phyloP scores from a whole-genome alignment of 192 early-diverging fungal genomes.

The Coemansia interrupta region DNA sequence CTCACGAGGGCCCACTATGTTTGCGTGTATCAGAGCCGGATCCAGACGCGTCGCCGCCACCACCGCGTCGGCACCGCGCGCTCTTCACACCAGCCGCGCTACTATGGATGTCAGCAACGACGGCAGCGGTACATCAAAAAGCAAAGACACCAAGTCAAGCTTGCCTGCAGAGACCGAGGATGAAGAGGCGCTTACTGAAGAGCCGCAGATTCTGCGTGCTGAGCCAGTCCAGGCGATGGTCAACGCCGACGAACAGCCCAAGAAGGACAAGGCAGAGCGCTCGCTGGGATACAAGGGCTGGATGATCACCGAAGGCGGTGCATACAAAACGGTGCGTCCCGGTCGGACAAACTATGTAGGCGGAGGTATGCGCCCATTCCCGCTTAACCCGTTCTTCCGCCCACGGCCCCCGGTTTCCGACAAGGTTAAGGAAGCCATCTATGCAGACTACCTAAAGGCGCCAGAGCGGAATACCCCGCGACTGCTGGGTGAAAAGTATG shows the following conservation, averaged over 20 bases:
- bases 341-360: constrained; percentile 28
- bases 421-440: constrained; percentile 67
- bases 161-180: not conserved
- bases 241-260: constrained; percentile 1
- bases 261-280: constrained; percentile 9
- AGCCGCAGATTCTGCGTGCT: constrained; percentile 17
- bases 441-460: constrained; percentile 59
- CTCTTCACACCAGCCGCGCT: constrained; percentile 11
- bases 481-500: constrained; percentile 64
- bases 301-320: constrained; percentile 17
- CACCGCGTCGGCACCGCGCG: constrained; percentile 11
- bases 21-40: constrained; percentile 17
- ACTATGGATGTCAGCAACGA: not conserved
- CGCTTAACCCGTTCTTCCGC: constrained; percentile 84
- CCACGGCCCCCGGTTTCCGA: constrained; percentile 73
- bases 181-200: not conserved
- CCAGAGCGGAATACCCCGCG: constrained; percentile 63
- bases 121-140: not conserved
- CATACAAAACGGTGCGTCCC: constrained; percentile 23
- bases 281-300: constrained; percentile 30
- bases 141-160: not conserved
- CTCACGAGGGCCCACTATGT: constrained; percentile 1
- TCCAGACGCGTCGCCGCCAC: constrained; percentile 6
- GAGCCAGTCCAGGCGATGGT: constrained; percentile 16
- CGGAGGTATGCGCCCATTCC: constrained; percentile 64